Evolutionary conservation across 1,139 yeast species (phyloP), one percentile per base, ranked within the genome.

Genomic region (Magnusiomyces starmeri): DNA sequence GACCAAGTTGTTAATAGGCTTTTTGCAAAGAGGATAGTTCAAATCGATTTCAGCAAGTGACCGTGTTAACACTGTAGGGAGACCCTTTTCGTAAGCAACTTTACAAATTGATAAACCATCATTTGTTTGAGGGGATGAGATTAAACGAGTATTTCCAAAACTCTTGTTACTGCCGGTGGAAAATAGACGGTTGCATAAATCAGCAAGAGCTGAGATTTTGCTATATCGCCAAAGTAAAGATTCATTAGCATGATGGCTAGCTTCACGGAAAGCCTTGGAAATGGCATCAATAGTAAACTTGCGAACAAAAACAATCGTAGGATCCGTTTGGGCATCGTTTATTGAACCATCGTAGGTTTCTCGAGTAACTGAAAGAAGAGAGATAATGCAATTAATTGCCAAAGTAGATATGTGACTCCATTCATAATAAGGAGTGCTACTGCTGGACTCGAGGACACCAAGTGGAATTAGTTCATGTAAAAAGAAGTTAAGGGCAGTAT

Each of bases 401-500:
- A 81, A 65, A 2, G 76, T 69, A 0, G 85, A 75, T 6, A 82
- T 68, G 1, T 80, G 71, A 40, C 52, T 50, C 61, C 66, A 62
- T 52, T 64, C 66, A 39, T 57, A 58, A 49, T 37, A 55, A 20
- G 54, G 60, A 32, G 53, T 41, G 18, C 55, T 39, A 27, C 56
- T 56, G 42, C 52, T 58, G 21, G 56, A 59, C 18, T 50, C 54
- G 26, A 79, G 71, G 51, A 72, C 71, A 26, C 76, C 75, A 6
- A 81, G 74, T 2, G 85, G 83, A n/a, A 86, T 69, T 49, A 86
- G 72, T 61, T 85, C 92, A 63, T 86, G 89, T 37, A 90, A 67
- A 56, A 89, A 77, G 59, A 85, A 81, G 62, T 87, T 85, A 57
- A 89, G 70, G 0, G 95, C 82, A 0, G 95, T 83, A 0, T 89